Base-by-base conservation (phyloP, 495 filamentous ascomycete genomes). In the Penicillium salamii region DNA sequence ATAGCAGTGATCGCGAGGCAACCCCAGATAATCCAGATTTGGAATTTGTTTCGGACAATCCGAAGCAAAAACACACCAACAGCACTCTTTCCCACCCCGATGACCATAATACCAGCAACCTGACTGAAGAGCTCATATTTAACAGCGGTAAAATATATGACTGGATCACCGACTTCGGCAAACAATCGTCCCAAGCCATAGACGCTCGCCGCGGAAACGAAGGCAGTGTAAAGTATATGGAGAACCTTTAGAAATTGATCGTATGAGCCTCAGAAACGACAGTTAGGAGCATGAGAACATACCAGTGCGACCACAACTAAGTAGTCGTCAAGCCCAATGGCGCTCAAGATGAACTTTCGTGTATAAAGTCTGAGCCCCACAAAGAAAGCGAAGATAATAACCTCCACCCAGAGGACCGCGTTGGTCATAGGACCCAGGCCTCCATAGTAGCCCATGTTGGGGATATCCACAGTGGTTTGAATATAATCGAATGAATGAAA, bases 341-440 rank as follows among this genome's bases (percentile, higher is more conserved):
- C 46, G 20, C 59, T 57, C 7, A 61, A 34, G 29, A 65, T 57
- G 7, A 28, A 18, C 18, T 55, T 61, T 20, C 62, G 55, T 3
- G 62, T 65, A 41, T 62, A 65, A 33, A 65, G 44, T 12, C 62
- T 39, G 8, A 65, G 53, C 29, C 21, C 55, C 5, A 61, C 54
- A 23, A 61, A 58, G 18, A 61, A 0, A 2, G 53, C 29, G 38
- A 60, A 52, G 7, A 66, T 36, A 5, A 62, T 23, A 11, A 47
- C 56, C 20, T 54, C 42, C 28, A 58, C 19, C 59, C 59, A 62
- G 5, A 62, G 59, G 21, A 63, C 54, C 2, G 50, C 62, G 50
- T 62, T 63, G 32, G 50, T 50, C 62, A 63, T 66, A 21, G 56
- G 62, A 3, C 62, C 62, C 41, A 46, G 19, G 15, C 62, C 58